Conservation (phyloP, 352 stramenopile genomes). For the Peronospora destructor region DNA sequence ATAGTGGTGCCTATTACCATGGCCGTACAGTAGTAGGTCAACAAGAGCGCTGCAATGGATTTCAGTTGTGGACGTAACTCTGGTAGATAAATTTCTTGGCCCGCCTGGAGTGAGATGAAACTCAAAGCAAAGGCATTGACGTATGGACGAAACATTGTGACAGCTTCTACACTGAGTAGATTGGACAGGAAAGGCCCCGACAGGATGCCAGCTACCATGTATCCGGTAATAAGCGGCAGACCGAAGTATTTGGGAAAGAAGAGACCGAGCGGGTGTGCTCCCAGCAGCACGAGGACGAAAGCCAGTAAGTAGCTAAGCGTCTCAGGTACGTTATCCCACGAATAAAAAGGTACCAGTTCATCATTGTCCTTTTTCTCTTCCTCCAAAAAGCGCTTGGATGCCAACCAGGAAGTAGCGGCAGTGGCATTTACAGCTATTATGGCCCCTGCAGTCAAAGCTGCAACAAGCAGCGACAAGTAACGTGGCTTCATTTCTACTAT, state of each 20-base stretch:
- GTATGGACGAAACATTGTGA: conserved; percentile 40
- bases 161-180: conserved; percentile 34
- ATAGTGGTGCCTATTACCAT: conserved; percentile 43
- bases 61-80: conserved; percentile 54
- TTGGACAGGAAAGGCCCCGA: conserved; percentile 50
- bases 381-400: background rate
- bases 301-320: conserved; percentile 39
- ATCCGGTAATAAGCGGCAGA: conserved; percentile 56
- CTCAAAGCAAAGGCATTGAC: conserved; percentile 55
- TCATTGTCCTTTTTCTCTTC: conserved; percentile 2
- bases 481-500: too few relatives aligned
- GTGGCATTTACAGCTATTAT: background rate
- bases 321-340: conserved; percentile 27
- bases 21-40: conserved; percentile 37
- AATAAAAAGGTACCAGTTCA: conserved; percentile 36
- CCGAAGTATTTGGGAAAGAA: conserved; percentile 34
- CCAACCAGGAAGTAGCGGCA: background rate
- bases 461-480: too few relatives aligned
- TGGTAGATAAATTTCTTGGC: conserved; percentile 58
- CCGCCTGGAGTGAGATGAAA: conserved; percentile 67
- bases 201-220: conserved; percentile 48
- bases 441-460: too few relatives aligned
- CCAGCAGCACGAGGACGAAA: conserved; percentile 51
- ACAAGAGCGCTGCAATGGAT: conserved; percentile 38
- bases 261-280: conserved; percentile 18